A percentile compares a stretch with the other conserved stretches of the same genome.
phyloP scores from a whole-genome alignment of 2,329 filamentous ascomycete species.

The Neoarthrinium moseri region DNA sequence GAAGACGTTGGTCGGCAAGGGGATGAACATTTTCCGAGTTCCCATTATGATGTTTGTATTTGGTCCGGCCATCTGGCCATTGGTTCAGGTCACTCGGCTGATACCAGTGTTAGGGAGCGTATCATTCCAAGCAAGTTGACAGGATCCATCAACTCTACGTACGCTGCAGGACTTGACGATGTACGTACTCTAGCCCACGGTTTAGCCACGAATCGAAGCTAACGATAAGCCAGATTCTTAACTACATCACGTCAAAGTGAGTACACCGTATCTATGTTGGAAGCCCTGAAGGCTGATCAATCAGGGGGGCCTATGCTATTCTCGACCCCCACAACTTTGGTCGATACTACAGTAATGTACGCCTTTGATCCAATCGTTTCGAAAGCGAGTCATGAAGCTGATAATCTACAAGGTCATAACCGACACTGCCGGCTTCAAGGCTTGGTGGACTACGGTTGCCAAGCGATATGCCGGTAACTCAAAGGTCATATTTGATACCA shows the following conservation, averaged over 20 bases:
- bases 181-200: constrained; percentile 12
- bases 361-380: constrained; percentile 41
- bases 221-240: constrained; percentile 19
- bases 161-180: constrained; percentile 22
- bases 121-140: constrained; percentile 23
- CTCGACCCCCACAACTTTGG: constrained; percentile 5
- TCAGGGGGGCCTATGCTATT: background rate
- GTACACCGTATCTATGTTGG: constrained; percentile 2
- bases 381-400: constrained; percentile 21
- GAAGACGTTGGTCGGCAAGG: constrained; percentile 47
- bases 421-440: constrained; percentile 48
- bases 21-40: constrained; percentile 59
- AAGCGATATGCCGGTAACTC: constrained; percentile 49
- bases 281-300: background rate
- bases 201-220: background rate
- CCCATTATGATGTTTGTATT: constrained; percentile 46
- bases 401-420: constrained; percentile 42
- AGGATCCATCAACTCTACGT: constrained; percentile 29
- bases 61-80: background rate
- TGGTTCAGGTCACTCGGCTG: background rate
- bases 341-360: constrained; percentile 6
- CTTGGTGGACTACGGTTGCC: constrained; percentile 58
- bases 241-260: constrained; percentile 21
- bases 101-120: constrained; percentile 20
- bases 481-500: constrained; percentile 62